phyloP scores from a whole-genome alignment of 169 alveolate species.

The Eimeria tenella region DNA sequence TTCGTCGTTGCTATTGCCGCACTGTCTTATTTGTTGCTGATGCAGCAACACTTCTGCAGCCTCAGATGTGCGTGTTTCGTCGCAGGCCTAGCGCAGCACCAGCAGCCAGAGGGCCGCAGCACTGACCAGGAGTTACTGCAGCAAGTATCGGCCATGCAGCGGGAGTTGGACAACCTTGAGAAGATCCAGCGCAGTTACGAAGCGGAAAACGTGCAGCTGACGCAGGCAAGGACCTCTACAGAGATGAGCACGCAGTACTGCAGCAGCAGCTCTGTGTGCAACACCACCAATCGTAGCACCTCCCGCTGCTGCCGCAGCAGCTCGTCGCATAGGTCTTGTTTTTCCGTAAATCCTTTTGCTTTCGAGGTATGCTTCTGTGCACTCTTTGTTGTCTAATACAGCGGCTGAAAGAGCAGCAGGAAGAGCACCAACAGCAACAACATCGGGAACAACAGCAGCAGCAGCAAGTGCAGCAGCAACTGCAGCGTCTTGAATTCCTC shows the following conservation, averaged over 20 bases:
- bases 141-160: conserved; percentile 53
- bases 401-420: conserved; percentile 44
- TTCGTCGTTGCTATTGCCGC: not conserved
- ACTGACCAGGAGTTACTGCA: conserved; percentile 39
- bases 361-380: not conserved
- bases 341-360: not conserved
- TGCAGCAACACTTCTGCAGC: conserved; percentile 8
- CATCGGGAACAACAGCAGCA: conserved; percentile 25
- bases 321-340: not conserved
- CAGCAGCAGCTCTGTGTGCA: too few species aligned
- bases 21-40: not conserved
- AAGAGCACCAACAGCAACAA: not conserved
- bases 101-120: conserved; percentile 32
- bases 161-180: conserved; percentile 29
- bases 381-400: not conserved
- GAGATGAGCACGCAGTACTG: too few species aligned
- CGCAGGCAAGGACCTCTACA: conserved; percentile 24
- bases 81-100: conserved; percentile 34
- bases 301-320: not conserved
- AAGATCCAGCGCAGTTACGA: conserved; percentile 50
- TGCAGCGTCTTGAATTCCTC: conserved; percentile 63
- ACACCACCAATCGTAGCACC: too few species aligned
- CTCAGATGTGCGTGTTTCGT: not conserved
- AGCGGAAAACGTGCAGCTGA: conserved; percentile 60
- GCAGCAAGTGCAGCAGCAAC: conserved; percentile 41